Conservation (phyloP, 371 early-diverging fungal species). For the Dichotomocladium elegans region DNA sequence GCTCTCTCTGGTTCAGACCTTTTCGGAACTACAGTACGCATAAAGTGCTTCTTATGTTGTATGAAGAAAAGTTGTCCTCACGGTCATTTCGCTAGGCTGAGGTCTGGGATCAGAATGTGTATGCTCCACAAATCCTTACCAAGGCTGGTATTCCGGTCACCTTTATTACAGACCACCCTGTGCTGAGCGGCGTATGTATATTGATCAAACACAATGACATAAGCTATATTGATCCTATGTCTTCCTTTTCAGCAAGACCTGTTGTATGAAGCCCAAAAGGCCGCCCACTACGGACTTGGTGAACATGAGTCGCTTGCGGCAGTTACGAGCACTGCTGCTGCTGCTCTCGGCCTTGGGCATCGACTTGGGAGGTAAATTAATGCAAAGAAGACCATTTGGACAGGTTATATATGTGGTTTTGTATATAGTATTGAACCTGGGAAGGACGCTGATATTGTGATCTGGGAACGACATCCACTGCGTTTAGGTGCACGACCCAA, state of each 20-base stretch:
- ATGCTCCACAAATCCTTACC: conserved; percentile 58
- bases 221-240: background rate
- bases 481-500: conserved; percentile 73
- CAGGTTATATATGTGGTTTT: no score
- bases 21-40: background rate
- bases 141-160: conserved; percentile 76
- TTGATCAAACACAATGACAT: background rate
- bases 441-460: conserved; percentile 82
- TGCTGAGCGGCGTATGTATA: conserved; percentile 57
- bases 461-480: conserved; percentile 74
- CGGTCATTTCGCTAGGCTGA: no score
- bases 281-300: conserved; percentile 71
- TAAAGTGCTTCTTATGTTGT: no score
- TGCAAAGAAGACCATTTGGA: no score
- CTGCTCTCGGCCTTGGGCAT: conserved; percentile 62
- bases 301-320: conserved; percentile 59
- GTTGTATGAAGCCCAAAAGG: conserved; percentile 76
- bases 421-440: conserved; percentile 43
- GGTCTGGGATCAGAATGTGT: conserved; percentile 66
- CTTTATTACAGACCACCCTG: conserved; percentile 81
- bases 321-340: conserved; percentile 73
- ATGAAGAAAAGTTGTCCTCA: no score
- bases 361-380: conserved; percentile 55
- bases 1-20: background rate
- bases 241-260: conserved; percentile 49